phyloP scores from a whole-genome alignment of 2,329 filamentous ascomycete genomes.

The Monilinia aucupariae region DNA sequence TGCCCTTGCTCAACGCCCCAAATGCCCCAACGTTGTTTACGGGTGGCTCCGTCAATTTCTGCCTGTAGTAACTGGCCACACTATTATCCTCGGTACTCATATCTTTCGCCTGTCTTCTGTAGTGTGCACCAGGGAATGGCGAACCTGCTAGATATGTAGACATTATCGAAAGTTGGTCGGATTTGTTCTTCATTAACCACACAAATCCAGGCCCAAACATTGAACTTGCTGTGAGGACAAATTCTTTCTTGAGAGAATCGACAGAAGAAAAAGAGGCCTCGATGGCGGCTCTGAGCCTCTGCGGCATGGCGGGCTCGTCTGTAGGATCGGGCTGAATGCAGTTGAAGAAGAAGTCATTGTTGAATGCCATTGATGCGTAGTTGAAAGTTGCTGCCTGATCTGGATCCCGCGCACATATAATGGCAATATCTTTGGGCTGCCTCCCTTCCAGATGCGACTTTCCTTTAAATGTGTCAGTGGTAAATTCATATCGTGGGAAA shows the following conservation, averaged over 20 bases:
- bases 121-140: slow-evolving; percentile 80
- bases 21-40: slow-evolving; percentile 36
- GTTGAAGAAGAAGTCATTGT: slow-evolving; percentile 80
- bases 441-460: slow-evolving; percentile 6
- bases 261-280: slow-evolving; percentile 71
- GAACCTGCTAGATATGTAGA: slow-evolving; percentile 88
- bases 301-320: slow-evolving; percentile 41
- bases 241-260: slow-evolving; percentile 73
- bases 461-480: slow-evolving; percentile 1
- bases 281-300: slow-evolving; percentile 55
- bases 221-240: slow-evolving; percentile 72
- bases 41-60: slow-evolving; percentile 28
- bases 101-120: slow-evolving; percentile 60
- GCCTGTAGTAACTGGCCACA: slow-evolving; percentile 39
- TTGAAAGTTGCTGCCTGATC: slow-evolving; percentile 80
- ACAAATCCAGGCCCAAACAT: slow-evolving; percentile 98
- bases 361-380: slow-evolving; percentile 92
- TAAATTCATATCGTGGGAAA: not conserved
- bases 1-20: slow-evolving; percentile 29
- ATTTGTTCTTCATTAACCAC: slow-evolving; percentile 68
- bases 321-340: slow-evolving; percentile 43
- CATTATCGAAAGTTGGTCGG: slow-evolving; percentile 58
- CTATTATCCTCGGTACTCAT: slow-evolving; percentile 56
- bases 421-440: slow-evolving; percentile 57
- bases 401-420: slow-evolving; percentile 74